Conservation (phyloP, 2,329 filamentous ascomycete species). For the Phialocephala subalpina region DNA sequence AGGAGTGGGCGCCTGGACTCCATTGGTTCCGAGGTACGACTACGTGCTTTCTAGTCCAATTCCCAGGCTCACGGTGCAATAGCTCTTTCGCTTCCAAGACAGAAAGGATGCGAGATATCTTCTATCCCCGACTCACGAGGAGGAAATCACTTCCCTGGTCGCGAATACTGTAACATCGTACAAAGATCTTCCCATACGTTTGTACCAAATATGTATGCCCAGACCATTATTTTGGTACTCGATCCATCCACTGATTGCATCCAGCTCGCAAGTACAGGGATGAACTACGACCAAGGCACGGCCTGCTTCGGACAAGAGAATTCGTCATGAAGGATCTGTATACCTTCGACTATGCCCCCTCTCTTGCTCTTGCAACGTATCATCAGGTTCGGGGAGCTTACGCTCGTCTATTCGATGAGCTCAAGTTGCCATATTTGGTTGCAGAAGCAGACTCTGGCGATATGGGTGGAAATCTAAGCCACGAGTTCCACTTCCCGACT, state of each 20-base stretch:
- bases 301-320: constrained; percentile 85
- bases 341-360: constrained; percentile 79
- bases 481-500: constrained; percentile 91
- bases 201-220: constrained; percentile 85
- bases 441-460: constrained; percentile 94
- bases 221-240: background rate
- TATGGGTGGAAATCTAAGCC: constrained; percentile 92
- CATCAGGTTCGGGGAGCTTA: constrained; percentile 78
- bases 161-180: constrained; percentile 79
- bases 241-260: constrained; percentile 13
- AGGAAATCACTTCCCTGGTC: constrained; percentile 90
- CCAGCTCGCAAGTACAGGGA: constrained; percentile 91
- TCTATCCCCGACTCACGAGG: constrained; percentile 92
- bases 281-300: constrained; percentile 87
- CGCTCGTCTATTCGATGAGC: constrained; percentile 77
- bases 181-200: constrained; percentile 81
- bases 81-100: constrained; percentile 84
- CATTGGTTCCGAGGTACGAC: constrained; percentile 73
- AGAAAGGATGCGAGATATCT: constrained; percentile 78
- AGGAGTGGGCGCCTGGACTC: constrained; percentile 82
- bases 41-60: no score
- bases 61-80: constrained; percentile 26
- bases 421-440: constrained; percentile 84
- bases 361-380: constrained; percentile 83
- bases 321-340: constrained; percentile 99